These are phyloP conservation scores for Babesia bigemina DNA, from an alignment of 169 alveolate genomes.

Conservation along the genomic window DNA sequence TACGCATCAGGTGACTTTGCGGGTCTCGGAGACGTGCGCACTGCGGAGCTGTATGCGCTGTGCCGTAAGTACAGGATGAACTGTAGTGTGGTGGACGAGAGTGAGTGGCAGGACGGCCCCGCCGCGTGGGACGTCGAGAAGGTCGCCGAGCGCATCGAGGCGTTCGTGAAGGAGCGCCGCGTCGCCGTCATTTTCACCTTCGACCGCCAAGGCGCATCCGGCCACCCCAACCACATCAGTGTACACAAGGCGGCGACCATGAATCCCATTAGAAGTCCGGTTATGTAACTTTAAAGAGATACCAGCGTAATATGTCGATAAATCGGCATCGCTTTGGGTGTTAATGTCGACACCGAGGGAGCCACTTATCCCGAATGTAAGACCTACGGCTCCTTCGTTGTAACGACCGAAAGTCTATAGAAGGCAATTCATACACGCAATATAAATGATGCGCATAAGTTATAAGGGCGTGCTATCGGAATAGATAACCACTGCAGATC, in stretches of 20 bases:
- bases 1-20: constrained; percentile 55
- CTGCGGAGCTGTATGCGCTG: constrained; percentile 48
- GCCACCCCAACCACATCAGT: constrained; percentile 77
- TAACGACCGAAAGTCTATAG: too few relatives aligned
- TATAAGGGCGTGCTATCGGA: too few relatives aligned
- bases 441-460: not conserved
- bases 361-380: not conserved
- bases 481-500: too few relatives aligned
- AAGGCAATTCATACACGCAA: not conserved
- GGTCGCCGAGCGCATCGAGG: constrained; percentile 12
- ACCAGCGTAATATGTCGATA: not conserved
- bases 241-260: constrained; percentile 34
- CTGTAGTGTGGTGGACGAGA: constrained; percentile 48
- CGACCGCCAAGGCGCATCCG: constrained; percentile 74
- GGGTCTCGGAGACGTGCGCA: constrained; percentile 69
- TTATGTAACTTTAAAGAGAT: constrained; percentile 17
- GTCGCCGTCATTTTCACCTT: constrained; percentile 67
- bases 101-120: constrained; percentile 43
- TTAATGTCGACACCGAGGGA: not conserved
- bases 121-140: constrained; percentile 28
- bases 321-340: constrained; percentile 16
- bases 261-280: not conserved
- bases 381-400: constrained; percentile 1
- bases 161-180: constrained; percentile 8
- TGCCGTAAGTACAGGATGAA: constrained; percentile 41